A percentile compares a stretch with the other conserved stretches of the same genome.
These are phyloP conservation scores for Phytophthora podocarpi DNA, from an alignment of 352 stramenopile genomes.

Conservation along the genomic window DNA sequence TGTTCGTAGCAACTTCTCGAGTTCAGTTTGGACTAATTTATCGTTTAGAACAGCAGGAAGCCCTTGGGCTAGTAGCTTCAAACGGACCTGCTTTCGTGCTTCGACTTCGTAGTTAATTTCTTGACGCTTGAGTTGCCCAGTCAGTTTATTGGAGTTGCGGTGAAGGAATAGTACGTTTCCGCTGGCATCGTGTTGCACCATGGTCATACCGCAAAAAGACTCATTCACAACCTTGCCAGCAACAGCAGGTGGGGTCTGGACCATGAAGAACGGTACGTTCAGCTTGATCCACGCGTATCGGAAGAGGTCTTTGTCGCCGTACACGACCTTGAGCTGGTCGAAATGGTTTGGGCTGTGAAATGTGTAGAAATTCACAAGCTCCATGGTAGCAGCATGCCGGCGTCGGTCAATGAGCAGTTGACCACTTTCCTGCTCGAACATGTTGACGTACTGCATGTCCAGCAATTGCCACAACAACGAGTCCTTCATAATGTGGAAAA, in stretches of 20 bases:
- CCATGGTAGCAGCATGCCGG: slow-evolving; percentile 37
- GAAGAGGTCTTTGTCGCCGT: slow-evolving; percentile 69
- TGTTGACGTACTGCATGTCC: slow-evolving; percentile 50
- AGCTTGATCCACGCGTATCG: slow-evolving; percentile 61
- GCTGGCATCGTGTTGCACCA: slow-evolving; percentile 49
- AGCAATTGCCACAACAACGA: slow-evolving; percentile 61
- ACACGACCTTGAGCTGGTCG: slow-evolving; percentile 42
- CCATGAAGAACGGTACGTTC: slow-evolving; percentile 48
- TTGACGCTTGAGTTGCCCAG: slow-evolving; percentile 23
- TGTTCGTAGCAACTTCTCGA: slow-evolving; percentile 15
- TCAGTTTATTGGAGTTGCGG: slow-evolving; percentile 53
- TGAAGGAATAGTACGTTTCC: slow-evolving; percentile 52
- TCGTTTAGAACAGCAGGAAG: slow-evolving; percentile 7
- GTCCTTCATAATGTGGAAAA: slow-evolving; percentile 64
- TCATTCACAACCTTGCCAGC: slow-evolving; percentile 40
- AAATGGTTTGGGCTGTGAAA: slow-evolving; percentile 42
- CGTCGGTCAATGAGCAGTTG: slow-evolving; percentile 54
- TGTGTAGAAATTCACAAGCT: slow-evolving; percentile 48
- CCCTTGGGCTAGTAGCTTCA: slow-evolving; percentile 19
- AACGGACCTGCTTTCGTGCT: slow-evolving; percentile 22
- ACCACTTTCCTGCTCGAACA: slow-evolving; percentile 75
- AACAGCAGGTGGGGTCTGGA: slow-evolving; percentile 40
- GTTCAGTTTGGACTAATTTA: slow-evolving; percentile 20
- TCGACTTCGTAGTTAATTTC: slow-evolving; percentile 29
- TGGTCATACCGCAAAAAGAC: slow-evolving; percentile 57